Percentiles rank a stretch among this genome's conserved stretches.
These are phyloP conservation scores for Trichosporon sp. DNA, from an alignment of 1,284 basidiomycete genomes.

Conservation along the genomic window DNA sequence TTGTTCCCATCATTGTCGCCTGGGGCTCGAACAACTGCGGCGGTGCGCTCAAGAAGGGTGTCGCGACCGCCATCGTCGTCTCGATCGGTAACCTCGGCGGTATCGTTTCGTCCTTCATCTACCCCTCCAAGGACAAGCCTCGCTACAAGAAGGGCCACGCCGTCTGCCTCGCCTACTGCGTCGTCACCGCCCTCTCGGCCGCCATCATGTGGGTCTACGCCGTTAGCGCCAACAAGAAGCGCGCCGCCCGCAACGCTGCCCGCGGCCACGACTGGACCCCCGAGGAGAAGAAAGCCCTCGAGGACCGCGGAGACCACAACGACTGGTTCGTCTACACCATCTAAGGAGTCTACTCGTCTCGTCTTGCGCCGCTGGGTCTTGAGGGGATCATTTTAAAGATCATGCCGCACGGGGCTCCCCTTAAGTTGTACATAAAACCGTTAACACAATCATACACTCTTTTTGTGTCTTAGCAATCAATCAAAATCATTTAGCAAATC, in stretches of 20 bases:
- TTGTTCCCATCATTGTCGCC: conserved; percentile 54
- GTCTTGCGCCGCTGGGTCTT: too few species aligned
- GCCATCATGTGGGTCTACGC: conserved; percentile 26
- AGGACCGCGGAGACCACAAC: conserved; percentile 35
- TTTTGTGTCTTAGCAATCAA: too few species aligned
- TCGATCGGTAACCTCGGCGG: conserved; percentile 57
- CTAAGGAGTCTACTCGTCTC: conserved; percentile 9
- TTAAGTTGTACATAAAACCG: neutral
- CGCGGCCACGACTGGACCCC: conserved; percentile 29
- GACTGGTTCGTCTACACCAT: conserved; percentile 38
- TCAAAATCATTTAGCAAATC: too few species aligned
- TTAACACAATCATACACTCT: too few species aligned
- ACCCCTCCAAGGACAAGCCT: conserved; percentile 32
- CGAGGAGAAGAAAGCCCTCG: conserved; percentile 29
- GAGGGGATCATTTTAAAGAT: too few species aligned
- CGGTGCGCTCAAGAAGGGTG: conserved; percentile 55
- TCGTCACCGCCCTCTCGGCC: conserved; percentile 20
- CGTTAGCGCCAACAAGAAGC: conserved; percentile 22
- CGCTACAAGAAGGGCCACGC: conserved; percentile 31
- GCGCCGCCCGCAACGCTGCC: conserved; percentile 26
- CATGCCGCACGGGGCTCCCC: neutral
- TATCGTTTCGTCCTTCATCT: conserved; percentile 52
- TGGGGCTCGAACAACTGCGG: conserved; percentile 58
- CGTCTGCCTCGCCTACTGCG: conserved; percentile 32
- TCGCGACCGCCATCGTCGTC: conserved; percentile 56